Evolutionary conservation across 2,329 filamentous ascomycete genomes (phyloP).

Genomic region (Orbilia quercus): DNA sequence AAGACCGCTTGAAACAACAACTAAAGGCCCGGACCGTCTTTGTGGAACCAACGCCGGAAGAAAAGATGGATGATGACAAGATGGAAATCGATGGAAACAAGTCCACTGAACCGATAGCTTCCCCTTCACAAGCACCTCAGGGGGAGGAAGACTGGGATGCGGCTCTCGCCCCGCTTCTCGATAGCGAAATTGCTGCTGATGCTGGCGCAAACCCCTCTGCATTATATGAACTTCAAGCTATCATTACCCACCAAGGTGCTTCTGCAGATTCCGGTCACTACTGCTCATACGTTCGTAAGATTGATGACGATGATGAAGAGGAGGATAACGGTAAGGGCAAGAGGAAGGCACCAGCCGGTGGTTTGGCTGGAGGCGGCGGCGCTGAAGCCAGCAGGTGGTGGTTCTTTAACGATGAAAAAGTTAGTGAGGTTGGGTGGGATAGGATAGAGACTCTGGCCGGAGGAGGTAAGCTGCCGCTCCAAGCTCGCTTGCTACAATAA

Average conservation of each 20-base stretch:
- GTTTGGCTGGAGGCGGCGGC: conserved; percentile 62
- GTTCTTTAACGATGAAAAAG: conserved; percentile 99
- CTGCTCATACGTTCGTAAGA: conserved; percentile 97
- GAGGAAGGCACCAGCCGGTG: conserved; percentile 34
- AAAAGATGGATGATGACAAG: conserved; percentile 67
- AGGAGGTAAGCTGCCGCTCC: conserved; percentile 71
- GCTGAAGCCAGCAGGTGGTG: conserved; percentile 96
- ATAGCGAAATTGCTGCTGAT: conserved; percentile 78
- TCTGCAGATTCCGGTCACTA: conserved; percentile 98
- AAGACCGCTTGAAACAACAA: conserved; percentile 69
- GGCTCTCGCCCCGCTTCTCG: conserved; percentile 82
- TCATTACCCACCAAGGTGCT: conserved; percentile 95
- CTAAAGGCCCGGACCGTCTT: conserved; percentile 49
- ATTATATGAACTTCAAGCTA: conserved; percentile 90
- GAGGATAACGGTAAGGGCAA: conserved; percentile 73
- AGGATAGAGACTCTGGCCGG: conserved; percentile 91
- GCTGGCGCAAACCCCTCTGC: conserved; percentile 91
- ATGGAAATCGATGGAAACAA: conserved; percentile 66
- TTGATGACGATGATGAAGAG: conserved; percentile 73
- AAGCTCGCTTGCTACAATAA: conserved; percentile 27
- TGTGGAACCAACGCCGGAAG: conserved; percentile 68
- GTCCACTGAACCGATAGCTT: conserved; percentile 62
- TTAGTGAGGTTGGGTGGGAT: conserved; percentile 87
- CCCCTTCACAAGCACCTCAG: conserved; percentile 66
- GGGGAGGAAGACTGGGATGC: conserved; percentile 77